These are phyloP conservation scores for Moesziomyces aphidis DNA, from an alignment of 1,284 basidiomycete genomes.

Conservation along the genomic window DNA sequence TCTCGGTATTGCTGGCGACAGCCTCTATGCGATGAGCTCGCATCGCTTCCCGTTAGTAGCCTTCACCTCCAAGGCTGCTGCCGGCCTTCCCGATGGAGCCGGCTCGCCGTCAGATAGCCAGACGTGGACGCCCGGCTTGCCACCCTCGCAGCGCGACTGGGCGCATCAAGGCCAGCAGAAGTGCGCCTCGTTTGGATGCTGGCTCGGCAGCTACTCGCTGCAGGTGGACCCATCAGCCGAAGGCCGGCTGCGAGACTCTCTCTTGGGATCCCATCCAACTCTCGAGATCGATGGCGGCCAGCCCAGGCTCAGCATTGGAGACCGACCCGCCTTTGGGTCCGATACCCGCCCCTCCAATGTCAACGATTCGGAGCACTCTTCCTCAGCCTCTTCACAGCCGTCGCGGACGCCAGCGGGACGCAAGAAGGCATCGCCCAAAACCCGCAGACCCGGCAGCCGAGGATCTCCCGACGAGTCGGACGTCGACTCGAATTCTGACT, in stretches of 20 bases:
- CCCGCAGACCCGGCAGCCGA: constrained; percentile 22
- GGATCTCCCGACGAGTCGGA: constrained; percentile 2
- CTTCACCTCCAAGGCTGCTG: constrained; percentile 41
- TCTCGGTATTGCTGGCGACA: constrained; percentile 58
- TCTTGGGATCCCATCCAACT: constrained; percentile 25
- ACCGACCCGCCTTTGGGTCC: constrained; percentile 23
- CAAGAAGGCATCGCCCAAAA: constrained; percentile 9
- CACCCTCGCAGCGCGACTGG: constrained; percentile 38
- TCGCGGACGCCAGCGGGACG: constrained; percentile 3
- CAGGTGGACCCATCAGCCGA: constrained; percentile 42
- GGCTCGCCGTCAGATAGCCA: constrained; percentile 10
- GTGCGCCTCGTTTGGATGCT: constrained; percentile 56
- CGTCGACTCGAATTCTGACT: constrained; percentile 2
- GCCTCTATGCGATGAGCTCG: constrained; percentile 60
- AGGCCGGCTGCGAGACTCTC: constrained; percentile 33
- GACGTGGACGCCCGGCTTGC: constrained; percentile 21
- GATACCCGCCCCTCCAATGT: constrained; percentile 4
- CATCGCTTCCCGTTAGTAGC: constrained; percentile 55
- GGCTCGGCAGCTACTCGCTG: constrained; percentile 55
- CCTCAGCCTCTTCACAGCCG: constrained; percentile 23
- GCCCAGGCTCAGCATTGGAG: constrained; percentile 34
- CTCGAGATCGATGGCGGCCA: constrained; percentile 42
- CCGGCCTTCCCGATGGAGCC: constrained; percentile 27
- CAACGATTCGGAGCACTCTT: constrained; percentile 15
- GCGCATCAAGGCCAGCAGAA: constrained; percentile 38